phyloP scores from a whole-genome alignment of 1,284 basidiomycete species.

The Puccinia novopanici region DNA sequence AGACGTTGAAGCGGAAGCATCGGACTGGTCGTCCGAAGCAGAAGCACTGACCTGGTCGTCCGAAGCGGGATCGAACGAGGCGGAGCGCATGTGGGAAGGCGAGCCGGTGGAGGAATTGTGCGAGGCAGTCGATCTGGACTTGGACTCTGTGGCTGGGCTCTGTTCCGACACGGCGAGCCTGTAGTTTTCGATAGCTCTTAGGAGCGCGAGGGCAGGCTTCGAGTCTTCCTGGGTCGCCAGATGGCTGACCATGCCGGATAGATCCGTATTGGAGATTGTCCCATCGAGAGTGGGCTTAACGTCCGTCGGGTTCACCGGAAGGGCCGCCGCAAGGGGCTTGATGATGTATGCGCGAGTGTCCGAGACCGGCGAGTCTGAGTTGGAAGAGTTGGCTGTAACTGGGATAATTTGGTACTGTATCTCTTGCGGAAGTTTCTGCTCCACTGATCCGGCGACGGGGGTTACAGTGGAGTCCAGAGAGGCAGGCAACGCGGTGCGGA shows the following conservation, averaged over 20 bases:
- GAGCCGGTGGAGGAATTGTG: background rate
- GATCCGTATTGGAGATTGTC: background rate
- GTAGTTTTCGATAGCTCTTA: constrained; percentile 8
- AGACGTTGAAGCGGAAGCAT: too few relatives aligned
- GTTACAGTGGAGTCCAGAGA: background rate
- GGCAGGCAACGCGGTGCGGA: background rate
- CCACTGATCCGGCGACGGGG: background rate
- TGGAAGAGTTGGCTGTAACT: background rate
- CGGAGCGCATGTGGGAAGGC: too few relatives aligned
- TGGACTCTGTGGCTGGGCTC: background rate
- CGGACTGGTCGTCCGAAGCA: too few relatives aligned
- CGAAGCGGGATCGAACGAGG: too few relatives aligned
- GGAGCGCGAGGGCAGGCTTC: constrained; percentile 1
- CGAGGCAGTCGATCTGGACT: background rate
- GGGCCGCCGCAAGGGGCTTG: background rate
- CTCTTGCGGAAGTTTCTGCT: background rate
- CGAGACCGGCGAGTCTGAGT: background rate
- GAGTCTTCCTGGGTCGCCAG: background rate
- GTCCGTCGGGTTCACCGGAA: background rate
- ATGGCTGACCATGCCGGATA: background rate
- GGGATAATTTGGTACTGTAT: constrained; percentile 27
- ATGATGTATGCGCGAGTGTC: constrained; percentile 3
- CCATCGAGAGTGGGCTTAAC: background rate
- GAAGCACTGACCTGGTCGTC: too few relatives aligned
- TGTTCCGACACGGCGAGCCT: background rate